Conservation (phyloP, 257 asterid genomes). For the Solanum acaule region DNA sequence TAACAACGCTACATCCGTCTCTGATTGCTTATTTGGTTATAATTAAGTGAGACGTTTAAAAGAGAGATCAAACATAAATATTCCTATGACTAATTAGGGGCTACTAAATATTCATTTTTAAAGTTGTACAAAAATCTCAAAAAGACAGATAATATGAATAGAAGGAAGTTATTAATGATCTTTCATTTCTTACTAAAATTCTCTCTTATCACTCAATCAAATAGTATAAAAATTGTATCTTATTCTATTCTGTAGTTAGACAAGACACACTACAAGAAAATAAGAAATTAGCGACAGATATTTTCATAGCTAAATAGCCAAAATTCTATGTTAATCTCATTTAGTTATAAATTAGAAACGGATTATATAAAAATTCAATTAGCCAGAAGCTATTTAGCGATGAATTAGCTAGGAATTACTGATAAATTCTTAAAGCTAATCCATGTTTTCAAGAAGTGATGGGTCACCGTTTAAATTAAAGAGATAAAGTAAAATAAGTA, state of each 20-base stretch:
- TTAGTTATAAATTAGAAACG: no score
- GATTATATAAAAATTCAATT: no score
- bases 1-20: not conserved
- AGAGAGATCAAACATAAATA: not conserved
- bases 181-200: not conserved
- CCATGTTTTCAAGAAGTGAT: no score
- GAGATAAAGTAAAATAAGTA: not conserved
- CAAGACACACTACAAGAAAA: no score
- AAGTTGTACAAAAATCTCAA: not conserved
- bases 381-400: no score
- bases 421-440: no score
- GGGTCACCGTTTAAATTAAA: not conserved
- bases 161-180: not conserved
- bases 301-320: no score
- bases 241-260: not conserved
- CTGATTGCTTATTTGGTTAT: not conserved
- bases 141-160: not conserved
- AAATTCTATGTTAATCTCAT: no score
- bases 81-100: not conserved
- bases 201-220: not conserved
- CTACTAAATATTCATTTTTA: not conserved
- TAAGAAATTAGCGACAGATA: no score
- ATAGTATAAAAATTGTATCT: not conserved
- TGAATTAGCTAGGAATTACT: no score
- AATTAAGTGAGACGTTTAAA: not conserved